These are phyloP conservation scores for Ramularia collo-cygni DNA, from an alignment of 2,329 filamentous ascomycete species.

Conservation along the genomic window DNA sequence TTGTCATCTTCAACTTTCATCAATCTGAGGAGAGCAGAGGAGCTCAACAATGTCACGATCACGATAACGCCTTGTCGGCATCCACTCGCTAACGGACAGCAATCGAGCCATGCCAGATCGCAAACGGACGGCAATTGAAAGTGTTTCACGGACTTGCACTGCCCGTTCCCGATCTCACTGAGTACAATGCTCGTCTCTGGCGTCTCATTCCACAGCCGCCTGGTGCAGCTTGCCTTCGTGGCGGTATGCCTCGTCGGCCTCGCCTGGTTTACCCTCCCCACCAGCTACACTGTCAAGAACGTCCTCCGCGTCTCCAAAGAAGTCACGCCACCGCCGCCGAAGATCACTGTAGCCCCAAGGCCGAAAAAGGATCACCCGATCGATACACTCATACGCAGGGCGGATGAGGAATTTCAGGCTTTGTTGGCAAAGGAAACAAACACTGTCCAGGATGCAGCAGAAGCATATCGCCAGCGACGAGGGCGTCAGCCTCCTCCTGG, in stretches of 20 bases:
- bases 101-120: too few relatives aligned
- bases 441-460: constrained; percentile 33
- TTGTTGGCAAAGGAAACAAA: constrained; percentile 33
- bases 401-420: constrained; percentile 26
- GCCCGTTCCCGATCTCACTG: neutral
- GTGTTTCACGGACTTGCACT: too few relatives aligned
- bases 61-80: too few relatives aligned
- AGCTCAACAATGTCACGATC: too few relatives aligned
- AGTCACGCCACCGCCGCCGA: constrained; percentile 1
- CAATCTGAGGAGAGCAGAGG: too few relatives aligned
- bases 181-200: constrained; percentile 22
- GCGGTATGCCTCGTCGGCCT: constrained; percentile 19
- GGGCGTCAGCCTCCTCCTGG: constrained; percentile 46
- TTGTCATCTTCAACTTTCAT: too few relatives aligned
- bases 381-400: constrained; percentile 31
- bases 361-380: constrained; percentile 32
- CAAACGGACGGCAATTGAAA: too few relatives aligned
- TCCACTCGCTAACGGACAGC: too few relatives aligned
- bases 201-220: constrained; percentile 26
- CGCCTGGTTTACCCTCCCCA: constrained; percentile 18
- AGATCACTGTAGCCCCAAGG: constrained; percentile 5
- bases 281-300: constrained; percentile 5
- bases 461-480: constrained; percentile 37
- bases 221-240: constrained; percentile 24
- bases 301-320: neutral